Conservation (phyloP, 768 basidiomycete species). For the Termitomyces sp. region DNA sequence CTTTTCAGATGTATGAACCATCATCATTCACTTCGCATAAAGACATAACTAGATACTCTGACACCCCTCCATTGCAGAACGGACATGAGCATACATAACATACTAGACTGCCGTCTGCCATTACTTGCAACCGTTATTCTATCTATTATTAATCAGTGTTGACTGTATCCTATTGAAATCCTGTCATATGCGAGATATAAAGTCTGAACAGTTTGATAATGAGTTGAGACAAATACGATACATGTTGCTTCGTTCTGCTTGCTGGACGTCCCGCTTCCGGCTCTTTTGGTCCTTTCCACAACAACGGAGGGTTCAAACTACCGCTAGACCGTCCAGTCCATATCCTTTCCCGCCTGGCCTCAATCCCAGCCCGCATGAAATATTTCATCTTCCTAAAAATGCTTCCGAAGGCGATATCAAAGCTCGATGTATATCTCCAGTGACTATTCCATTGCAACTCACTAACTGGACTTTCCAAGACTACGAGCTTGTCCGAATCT, state of each 20-base stretch:
- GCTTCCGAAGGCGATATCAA: slow-evolving; percentile 57
- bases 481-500: slow-evolving; percentile 76
- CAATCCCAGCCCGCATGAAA: slow-evolving; percentile 60
- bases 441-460: neutral
- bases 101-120: neutral
- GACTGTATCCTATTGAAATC: neutral
- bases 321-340: slow-evolving; percentile 15
- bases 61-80: slow-evolving; percentile 1
- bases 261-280: slow-evolving; percentile 2
- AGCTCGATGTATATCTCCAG: slow-evolving; percentile 47
- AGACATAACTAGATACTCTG: slow-evolving; percentile 7
- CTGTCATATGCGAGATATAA: neutral
- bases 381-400: slow-evolving; percentile 56
- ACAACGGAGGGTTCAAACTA: slow-evolving; percentile 4
- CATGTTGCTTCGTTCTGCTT: slow-evolving; percentile 8
- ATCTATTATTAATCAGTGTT: slow-evolving; percentile 10
- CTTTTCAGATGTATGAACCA: slow-evolving; percentile 16
- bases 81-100: slow-evolving; percentile 10
- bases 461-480: slow-evolving; percentile 39
- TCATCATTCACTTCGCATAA: slow-evolving; percentile 14
- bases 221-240: neutral
- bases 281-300: neutral
- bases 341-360: slow-evolving; percentile 52
- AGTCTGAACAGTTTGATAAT: neutral
- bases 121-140: slow-evolving; percentile 3